phyloP scores from a whole-genome alignment of 495 filamentous ascomycete species.

The Penicillium cosmopolitanum region DNA sequence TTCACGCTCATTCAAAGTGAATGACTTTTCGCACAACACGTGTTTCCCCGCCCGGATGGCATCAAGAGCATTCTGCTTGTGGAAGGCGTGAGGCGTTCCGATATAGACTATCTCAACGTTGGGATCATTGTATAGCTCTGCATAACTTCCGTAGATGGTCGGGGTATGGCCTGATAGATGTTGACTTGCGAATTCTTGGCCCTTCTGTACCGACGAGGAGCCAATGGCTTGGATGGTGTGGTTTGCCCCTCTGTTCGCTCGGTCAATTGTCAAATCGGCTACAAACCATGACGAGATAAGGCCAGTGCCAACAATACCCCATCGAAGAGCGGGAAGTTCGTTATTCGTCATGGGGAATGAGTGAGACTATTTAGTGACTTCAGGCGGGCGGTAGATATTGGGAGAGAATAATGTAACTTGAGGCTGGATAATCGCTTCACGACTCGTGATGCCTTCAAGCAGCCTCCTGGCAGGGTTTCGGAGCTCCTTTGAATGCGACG shows the following conservation, averaged over 20 bases:
- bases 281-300: slow-evolving; percentile 15
- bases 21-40: slow-evolving; percentile 47
- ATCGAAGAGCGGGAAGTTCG: no score
- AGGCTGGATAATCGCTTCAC: no score
- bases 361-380: no score
- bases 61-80: slow-evolving; percentile 15
- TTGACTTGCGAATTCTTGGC: slow-evolving; percentile 2
- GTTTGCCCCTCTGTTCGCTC: neutral
- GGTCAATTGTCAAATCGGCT: neutral
- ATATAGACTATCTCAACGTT: slow-evolving; percentile 25
- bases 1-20: slow-evolving; percentile 37
- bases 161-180: slow-evolving; percentile 8
- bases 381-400: no score
- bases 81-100: slow-evolving; percentile 19
- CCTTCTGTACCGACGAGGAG: neutral
- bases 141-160: slow-evolving; percentile 5
- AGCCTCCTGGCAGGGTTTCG: no score
- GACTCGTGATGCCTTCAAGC: no score
- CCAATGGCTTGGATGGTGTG: slow-evolving; percentile 13
- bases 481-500: no score
- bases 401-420: no score
- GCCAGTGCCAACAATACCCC: neutral
- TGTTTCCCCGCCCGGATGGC: slow-evolving; percentile 38
- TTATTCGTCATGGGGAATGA: no score
- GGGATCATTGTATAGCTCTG: slow-evolving; percentile 17